Evolutionary conservation across 2,329 filamentous ascomycete genomes (phyloP).

Genomic region (Monosporascus ibericus): DNA sequence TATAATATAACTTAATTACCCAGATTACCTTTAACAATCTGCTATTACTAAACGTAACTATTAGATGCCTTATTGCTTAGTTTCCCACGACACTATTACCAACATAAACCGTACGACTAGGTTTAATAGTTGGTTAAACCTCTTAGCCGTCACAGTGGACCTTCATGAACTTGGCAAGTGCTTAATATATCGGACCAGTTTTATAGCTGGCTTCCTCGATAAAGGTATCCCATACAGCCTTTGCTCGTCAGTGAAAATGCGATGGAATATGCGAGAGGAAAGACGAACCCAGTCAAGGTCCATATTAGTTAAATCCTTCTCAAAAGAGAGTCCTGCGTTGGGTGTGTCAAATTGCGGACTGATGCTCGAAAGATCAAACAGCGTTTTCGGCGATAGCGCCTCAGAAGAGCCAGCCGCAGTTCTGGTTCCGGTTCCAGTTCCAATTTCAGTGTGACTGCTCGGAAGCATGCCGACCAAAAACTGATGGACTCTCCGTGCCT

Average conservation of each 20-base stretch:
- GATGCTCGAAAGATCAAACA: not conserved
- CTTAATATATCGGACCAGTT: constrained; percentile 4
- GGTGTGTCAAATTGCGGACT: not conserved
- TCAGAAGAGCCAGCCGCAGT: constrained; percentile 3
- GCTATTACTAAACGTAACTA: too few relatives aligned
- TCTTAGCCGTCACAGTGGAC: too few relatives aligned
- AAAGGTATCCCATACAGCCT: constrained; percentile 22
- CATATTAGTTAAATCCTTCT: constrained; percentile 10
- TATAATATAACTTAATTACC: too few relatives aligned
- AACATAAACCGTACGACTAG: too few relatives aligned
- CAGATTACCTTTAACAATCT: too few relatives aligned
- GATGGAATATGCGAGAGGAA: not conserved
- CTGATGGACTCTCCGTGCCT: constrained; percentile 6
- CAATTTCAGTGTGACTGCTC: constrained; percentile 1
- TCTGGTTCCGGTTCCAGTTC: constrained; percentile 3
- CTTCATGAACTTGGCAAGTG: too few relatives aligned
- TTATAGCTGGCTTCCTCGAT: constrained; percentile 19
- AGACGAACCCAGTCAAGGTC: constrained; percentile 23
- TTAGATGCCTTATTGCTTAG: too few relatives aligned
- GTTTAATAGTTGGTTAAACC: too few relatives aligned
- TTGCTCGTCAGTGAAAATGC: not conserved
- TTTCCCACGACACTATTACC: too few relatives aligned
- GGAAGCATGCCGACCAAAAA: constrained; percentile 7
- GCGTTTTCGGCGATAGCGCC: constrained; percentile 9
- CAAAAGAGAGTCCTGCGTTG: constrained; percentile 2